Evolutionary conservation across 1,139 yeast species (phyloP).

Genomic region (Scheffersomyces cryptocercus): DNA sequence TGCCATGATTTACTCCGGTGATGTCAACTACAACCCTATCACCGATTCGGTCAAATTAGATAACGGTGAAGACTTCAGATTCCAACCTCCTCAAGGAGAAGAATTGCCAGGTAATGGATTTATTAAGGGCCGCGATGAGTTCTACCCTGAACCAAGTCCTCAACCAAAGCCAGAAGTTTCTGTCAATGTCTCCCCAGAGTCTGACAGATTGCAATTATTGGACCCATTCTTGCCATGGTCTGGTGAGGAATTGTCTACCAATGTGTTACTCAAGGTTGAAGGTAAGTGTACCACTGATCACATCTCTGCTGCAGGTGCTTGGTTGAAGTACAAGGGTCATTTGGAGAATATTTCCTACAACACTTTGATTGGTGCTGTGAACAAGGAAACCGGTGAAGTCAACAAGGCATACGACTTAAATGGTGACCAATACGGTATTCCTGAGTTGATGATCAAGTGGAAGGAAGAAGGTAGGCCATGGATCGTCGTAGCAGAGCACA

Average conservation of each 20-base stretch:
- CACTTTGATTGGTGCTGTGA: constrained; percentile 95
- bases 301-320: constrained; percentile 98
- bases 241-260: constrained; percentile 76
- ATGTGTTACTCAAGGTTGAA: constrained; percentile 83
- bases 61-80: constrained; percentile 71
- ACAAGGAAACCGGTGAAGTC: constrained; percentile 95
- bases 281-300: constrained; percentile 99
- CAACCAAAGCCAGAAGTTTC: constrained; percentile 66
- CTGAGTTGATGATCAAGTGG: constrained; percentile 97
- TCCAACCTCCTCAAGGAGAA: constrained; percentile 69
- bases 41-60: constrained; percentile 69
- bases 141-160: constrained; percentile 84
- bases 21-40: constrained; percentile 83
- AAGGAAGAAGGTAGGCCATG: constrained; percentile 81
- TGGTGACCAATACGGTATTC: constrained; percentile 77
- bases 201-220: constrained; percentile 67
- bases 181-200: constrained; percentile 74
- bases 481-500: constrained; percentile 96
- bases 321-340: constrained; percentile 98
- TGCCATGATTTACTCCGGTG: constrained; percentile 93
- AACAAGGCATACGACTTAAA: constrained; percentile 87
- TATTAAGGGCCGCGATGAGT: constrained; percentile 75
- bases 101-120: constrained; percentile 85
- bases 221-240: constrained; percentile 89
- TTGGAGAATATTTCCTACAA: constrained; percentile 93